Evolutionary conservation across 345 rosid species (phyloP).

Genomic region (Raphanus sativus): DNA sequence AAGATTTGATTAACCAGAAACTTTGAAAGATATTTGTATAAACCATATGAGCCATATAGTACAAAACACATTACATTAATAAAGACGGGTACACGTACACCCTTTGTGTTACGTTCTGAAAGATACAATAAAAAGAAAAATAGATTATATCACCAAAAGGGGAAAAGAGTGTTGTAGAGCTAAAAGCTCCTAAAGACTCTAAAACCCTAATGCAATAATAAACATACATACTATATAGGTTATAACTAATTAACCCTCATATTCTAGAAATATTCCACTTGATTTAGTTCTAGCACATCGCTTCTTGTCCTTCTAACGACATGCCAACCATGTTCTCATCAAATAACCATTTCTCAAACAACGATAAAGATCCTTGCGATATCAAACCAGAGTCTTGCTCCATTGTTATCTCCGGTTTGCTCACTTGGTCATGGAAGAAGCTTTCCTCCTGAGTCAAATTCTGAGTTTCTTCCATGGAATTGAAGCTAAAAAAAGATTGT

Average conservation of each 20-base stretch:
- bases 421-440: conserved; percentile 49
- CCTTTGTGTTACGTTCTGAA: conserved; percentile 25
- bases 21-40: background rate
- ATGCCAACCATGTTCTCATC: conserved; percentile 58
- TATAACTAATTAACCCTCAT: conserved; percentile 20
- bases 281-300: conserved; percentile 35
- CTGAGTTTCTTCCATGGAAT: conserved; percentile 41
- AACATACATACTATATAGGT: conserved; percentile 23
- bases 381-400: conserved; percentile 33
- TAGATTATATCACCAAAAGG: conserved; percentile 21
- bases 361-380: conserved; percentile 47
- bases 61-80: conserved; percentile 10
- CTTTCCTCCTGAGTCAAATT: conserved; percentile 44
- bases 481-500: conserved; percentile 51
- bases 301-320: conserved; percentile 45
- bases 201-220: conserved; percentile 29
- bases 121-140: conserved; percentile 13
- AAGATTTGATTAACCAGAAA: background rate
- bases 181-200: conserved; percentile 38
- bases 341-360: conserved; percentile 75
- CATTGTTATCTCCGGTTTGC: conserved; percentile 44
- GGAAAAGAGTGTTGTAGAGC: conserved; percentile 38
- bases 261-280: conserved; percentile 1
- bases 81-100: conserved; percentile 1
- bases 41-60: conserved; percentile 26